Evolutionary conservation across 2,329 filamentous ascomycete genomes (phyloP).

Genomic region (Colletotrichum salicis): DNA sequence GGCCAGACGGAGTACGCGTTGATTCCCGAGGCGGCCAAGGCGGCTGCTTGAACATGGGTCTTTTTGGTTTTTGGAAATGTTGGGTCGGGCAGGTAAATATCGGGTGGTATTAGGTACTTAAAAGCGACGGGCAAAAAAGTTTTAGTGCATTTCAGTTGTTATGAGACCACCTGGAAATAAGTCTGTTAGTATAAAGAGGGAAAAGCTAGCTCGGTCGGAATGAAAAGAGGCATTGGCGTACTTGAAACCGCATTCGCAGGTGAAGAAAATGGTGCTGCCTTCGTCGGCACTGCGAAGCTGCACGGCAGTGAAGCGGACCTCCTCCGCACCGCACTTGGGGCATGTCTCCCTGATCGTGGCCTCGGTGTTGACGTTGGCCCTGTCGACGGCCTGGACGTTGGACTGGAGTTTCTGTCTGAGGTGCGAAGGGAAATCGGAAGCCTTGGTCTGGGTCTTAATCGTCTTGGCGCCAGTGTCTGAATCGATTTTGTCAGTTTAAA

Average conservation of each 20-base stretch:
- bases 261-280: constrained; percentile 92
- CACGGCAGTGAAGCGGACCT: constrained; percentile 86
- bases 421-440: constrained; percentile 89
- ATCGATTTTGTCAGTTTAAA: not conserved
- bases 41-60: constrained; percentile 48
- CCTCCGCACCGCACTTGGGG: constrained; percentile 80
- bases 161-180: constrained; percentile 59
- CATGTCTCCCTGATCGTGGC: constrained; percentile 76
- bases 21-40: constrained; percentile 72
- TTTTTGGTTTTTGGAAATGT: constrained; percentile 7
- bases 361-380: constrained; percentile 80
- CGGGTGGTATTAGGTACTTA: constrained; percentile 34
- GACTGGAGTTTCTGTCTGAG: constrained; percentile 84
- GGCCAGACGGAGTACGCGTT: constrained; percentile 92
- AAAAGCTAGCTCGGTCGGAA: constrained; percentile 4
- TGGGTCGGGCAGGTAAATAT: constrained; percentile 34
- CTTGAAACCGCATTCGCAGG: constrained; percentile 87
- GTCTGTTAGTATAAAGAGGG: constrained; percentile 39
- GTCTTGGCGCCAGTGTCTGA: constrained; percentile 79
- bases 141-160: constrained; percentile 62
- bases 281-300: constrained; percentile 94
- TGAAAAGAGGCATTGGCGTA: constrained; percentile 54
- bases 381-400: constrained; percentile 83
- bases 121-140: constrained; percentile 31
- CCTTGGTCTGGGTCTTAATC: constrained; percentile 85